These are phyloP conservation scores for Candida incommunis DNA, from an alignment of 805 yeast genomes.

Conservation along the genomic window DNA sequence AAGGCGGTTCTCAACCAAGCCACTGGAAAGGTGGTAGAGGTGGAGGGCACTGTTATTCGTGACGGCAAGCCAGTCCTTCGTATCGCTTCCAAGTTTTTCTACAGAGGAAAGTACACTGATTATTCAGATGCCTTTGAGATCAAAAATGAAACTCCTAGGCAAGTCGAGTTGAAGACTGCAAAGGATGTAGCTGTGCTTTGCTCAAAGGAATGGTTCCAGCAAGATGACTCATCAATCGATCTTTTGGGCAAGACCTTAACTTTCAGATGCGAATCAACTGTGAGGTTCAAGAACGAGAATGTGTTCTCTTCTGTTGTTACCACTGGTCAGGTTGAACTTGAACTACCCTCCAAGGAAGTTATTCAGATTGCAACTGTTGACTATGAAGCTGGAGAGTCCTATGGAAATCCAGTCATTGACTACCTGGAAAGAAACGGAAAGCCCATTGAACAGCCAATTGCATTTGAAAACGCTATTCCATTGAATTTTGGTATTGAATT, in stretches of 20 bases:
- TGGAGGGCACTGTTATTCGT: slow-evolving; percentile 74
- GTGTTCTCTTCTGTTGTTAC: slow-evolving; percentile 73
- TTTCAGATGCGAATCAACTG: slow-evolving; percentile 77
- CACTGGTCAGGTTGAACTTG: slow-evolving; percentile 71
- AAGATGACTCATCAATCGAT: slow-evolving; percentile 39
- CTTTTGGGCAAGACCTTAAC: slow-evolving; percentile 68
- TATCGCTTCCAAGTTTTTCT: slow-evolving; percentile 88
- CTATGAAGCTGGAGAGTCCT: slow-evolving; percentile 83
- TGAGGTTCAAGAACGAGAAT: slow-evolving; percentile 61
- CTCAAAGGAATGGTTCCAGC: slow-evolving; percentile 97
- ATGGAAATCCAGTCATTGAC: slow-evolving; percentile 95
- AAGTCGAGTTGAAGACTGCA: slow-evolving; percentile 53
- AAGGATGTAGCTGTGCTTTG: slow-evolving; percentile 87
- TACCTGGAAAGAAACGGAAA: slow-evolving; percentile 84
- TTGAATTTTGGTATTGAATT: slow-evolving; percentile 41
- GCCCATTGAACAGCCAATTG: slow-evolving; percentile 85
- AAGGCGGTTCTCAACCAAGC: slow-evolving; percentile 82
- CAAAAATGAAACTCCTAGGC: slow-evolving; percentile 73
- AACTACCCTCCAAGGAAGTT: slow-evolving; percentile 83
- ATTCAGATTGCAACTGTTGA: slow-evolving; percentile 70
- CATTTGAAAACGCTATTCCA: slow-evolving; percentile 83
- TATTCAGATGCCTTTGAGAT: slow-evolving; percentile 87
- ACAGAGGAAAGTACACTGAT: slow-evolving; percentile 84
- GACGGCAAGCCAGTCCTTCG: slow-evolving; percentile 76
- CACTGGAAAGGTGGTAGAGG: slow-evolving; percentile 92